Conservation (phyloP, 2,329 filamentous ascomycete genomes). For the Paraphaeosphaeria sporulosa region DNA sequence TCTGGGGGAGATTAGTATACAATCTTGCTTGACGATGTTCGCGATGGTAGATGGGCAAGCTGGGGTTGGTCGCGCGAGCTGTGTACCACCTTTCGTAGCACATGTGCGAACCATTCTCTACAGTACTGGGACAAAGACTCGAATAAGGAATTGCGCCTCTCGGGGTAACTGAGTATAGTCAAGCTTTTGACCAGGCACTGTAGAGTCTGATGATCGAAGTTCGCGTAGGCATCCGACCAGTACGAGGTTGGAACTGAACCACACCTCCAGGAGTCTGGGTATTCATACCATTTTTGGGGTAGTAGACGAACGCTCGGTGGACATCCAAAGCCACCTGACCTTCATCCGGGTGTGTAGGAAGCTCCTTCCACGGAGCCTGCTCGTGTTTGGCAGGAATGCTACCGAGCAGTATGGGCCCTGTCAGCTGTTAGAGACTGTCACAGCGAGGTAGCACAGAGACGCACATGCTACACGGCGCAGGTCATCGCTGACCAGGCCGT, state of each 20-base stretch:
- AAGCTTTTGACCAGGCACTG: neutral
- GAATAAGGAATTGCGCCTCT: no score
- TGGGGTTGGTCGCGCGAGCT: neutral
- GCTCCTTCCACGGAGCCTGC: constrained; percentile 61
- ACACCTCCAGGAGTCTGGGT: neutral
- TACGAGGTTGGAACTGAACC: neutral
- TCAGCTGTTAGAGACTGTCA: constrained; percentile 23
- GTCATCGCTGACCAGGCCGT: constrained; percentile 57
- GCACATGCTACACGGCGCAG: constrained; percentile 80
- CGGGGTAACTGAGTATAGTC: no score
- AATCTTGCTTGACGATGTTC: neutral
- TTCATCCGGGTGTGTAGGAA: constrained; percentile 84
- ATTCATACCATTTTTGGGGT: constrained; percentile 74
- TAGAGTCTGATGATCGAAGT: neutral
- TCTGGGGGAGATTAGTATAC: constrained; percentile 61
- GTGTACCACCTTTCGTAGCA: neutral
- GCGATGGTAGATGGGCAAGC: neutral
- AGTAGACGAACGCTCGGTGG: constrained; percentile 96
- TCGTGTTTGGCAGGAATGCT: constrained; percentile 31
- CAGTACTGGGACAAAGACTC: no score
- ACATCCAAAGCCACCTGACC: constrained; percentile 92
- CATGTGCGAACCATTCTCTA: neutral
- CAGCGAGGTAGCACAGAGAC: constrained; percentile 41
- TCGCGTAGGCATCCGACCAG: neutral
- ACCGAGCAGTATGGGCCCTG: constrained; percentile 69